Evolutionary conservation across 768 basidiomycete species (phyloP).

Genomic region (Tremella yokohamensis): DNA sequence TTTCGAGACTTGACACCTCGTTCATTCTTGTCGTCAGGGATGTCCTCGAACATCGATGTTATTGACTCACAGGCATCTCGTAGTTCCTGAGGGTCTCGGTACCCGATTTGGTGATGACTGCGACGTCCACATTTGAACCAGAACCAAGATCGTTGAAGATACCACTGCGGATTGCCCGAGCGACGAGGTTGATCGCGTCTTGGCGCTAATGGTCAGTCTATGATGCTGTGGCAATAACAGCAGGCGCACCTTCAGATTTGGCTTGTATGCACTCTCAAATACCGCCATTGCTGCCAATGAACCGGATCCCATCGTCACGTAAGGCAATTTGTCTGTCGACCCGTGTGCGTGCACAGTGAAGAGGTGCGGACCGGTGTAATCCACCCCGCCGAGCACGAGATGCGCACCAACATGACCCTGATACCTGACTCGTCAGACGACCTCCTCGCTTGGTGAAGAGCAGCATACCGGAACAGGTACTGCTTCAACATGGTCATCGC

Average conservation of each 20-base stretch:
- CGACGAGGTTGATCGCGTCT: slow-evolving; percentile 76
- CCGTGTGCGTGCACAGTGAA: slow-evolving; percentile 96
- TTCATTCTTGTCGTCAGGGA: slow-evolving; percentile 43
- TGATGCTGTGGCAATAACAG: background rate
- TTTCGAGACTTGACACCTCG: slow-evolving; percentile 49
- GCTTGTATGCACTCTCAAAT: slow-evolving; percentile 80
- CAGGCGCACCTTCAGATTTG: slow-evolving; percentile 69
- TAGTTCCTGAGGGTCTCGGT: slow-evolving; percentile 94
- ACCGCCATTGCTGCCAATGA: slow-evolving; percentile 97
- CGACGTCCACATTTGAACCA: slow-evolving; percentile 97
- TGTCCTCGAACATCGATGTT: background rate
- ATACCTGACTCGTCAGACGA: slow-evolving; percentile 58
- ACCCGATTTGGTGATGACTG: slow-evolving; percentile 78
- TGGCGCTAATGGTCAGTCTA: slow-evolving; percentile 58
- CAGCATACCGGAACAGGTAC: slow-evolving; percentile 77
- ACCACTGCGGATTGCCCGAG: slow-evolving; percentile 84
- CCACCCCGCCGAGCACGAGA: slow-evolving; percentile 94
- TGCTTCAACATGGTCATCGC: slow-evolving; percentile 99
- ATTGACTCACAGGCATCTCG: slow-evolving; percentile 65
- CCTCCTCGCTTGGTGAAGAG: background rate
- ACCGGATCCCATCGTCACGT: slow-evolving; percentile 98
- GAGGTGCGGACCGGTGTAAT: slow-evolving; percentile 84
- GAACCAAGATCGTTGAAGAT: slow-evolving; percentile 99
- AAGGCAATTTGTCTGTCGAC: slow-evolving; percentile 96
- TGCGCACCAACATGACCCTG: slow-evolving; percentile 94